Evolutionary conservation across 2,329 filamentous ascomycete genomes (phyloP), one percentile per base, ranked within the genome.

Genomic region (Clonostachys byssicola): DNA sequence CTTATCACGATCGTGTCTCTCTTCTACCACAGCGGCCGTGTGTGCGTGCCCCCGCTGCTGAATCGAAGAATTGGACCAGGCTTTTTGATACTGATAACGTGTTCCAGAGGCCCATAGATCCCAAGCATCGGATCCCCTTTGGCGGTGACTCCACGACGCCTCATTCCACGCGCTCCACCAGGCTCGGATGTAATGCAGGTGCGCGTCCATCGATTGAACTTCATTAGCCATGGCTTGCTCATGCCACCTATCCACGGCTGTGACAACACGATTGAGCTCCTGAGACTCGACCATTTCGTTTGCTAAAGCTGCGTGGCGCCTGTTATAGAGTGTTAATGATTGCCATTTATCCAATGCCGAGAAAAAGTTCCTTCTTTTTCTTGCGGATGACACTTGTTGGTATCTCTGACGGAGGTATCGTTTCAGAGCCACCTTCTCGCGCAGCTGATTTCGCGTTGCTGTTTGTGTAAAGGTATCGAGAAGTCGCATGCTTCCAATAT

Each of bases 21-120:
- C 58, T 16, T 52, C 53, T 13, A 63, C 63, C 46, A 60, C 62
- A 6, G 47, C 51, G 9, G 66, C 66, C 4, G 66, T 68, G 45
- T 70, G 66, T 10, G 60, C 66, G 44, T 68, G 64, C 2, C 66
- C 66, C 42, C 61, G 59, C 41, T 60, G 61, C 44, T 67, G 66
- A 30, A 70, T 44, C 12, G 64, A 58, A 16, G 63, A 61, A 40
- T 65, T 68, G 2, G 65, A 65, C 66, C 66, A 70, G 9, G 50
- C 49, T 46, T 68, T 69, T 17, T 68, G 45, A 44, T 52, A 60
- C 17, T 64, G 59, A 8, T 58, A 61, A 47, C 66, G 63, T 44
- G 60, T 60, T 44, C 57, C 59, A 12, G 49, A 38, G 41, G 59
- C 54, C 62, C 63, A 67, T n/a, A 59, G 34, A n/a, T 60, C 55